Evolutionary conservation across 2,329 filamentous ascomycete genomes (phyloP), one percentile per base, ranked within the genome.

Genomic region (Harringtonia aguacate): DNA sequence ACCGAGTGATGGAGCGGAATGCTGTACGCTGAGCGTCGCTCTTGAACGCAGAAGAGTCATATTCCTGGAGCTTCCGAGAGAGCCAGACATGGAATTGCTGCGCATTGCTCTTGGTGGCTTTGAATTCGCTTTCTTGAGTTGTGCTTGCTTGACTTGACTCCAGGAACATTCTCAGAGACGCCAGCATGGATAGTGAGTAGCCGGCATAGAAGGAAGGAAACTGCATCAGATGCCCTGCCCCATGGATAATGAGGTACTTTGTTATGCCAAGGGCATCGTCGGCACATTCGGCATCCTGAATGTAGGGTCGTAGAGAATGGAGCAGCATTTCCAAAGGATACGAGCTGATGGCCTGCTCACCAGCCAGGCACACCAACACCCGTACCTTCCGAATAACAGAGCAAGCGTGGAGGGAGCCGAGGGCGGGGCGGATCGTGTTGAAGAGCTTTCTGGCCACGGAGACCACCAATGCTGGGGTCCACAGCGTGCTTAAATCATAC

Each of bases 281-380:
- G 10, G 89, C 85, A 60, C 90, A 97, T 56, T 94, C 84, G 0
- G 81, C 73, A 52, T 97, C 83, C 1, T 82, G 81, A 7, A 97
- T 68, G 52, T 88, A 94, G 0, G 80, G 79, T 10, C 84, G 74
- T 18, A 95, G 69, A 2, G 84, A 82, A 54, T 88, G 85, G 2
- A 98, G 70, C 1, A 94, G 70, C 85, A 95, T 92, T 60, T 98
- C 86, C 14, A 95, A 61, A 12, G 87, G 85, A 56, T 97, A 97
- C 0, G 83, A 84, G 34, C 77, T 67, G 21, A 83, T 69, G n/a
- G 84, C 85, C 41, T 80, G 71, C 1, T 76, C 60, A 0, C 87
- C 88, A 22, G 87, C 83, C 37, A 97, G 66, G 47, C 79, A 84
- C 22, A 97, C 73, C 15, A 97, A 64, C 9, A 95, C 75, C 29